Evolutionary conservation across 2,329 filamentous ascomycete species (phyloP), one percentile per base, ranked within the genome.

Genomic region (Aspergillus calidoustus): DNA sequence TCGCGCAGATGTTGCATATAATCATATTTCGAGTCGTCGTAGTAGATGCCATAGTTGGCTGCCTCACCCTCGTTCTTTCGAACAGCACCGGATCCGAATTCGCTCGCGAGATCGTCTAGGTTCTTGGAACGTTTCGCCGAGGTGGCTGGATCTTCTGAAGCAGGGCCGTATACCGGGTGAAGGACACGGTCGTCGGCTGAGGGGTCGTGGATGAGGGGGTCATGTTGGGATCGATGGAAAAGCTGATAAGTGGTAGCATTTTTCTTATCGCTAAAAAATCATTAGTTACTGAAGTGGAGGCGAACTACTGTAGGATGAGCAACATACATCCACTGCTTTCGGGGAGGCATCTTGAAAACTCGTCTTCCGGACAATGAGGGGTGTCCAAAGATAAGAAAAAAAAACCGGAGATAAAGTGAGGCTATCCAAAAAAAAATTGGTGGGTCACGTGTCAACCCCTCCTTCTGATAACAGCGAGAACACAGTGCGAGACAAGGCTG

Each of bases 1-100:
- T 98, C 95, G 59, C 93, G 90, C 84, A 99, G 82, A 79, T 99
- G 95, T 78, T 99, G 95, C 95, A 99, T 99, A 81, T 99, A 99
- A 79, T 99, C 95, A 79, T 99, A 99, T 73, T 92, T 87, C 66
- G 91, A 90, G 79, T 99, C 95, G 78, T 99, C 96, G 77, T 86
- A 99, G 83, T 91, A 99, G 66, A 99, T 87, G 66, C 95, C 95
- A 78, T 97, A 88, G 76, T 91, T 91, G 68, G 96, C 95, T 8
- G 96, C 95, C 80, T 99, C 93, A 70, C 96, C 96, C 79, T 99
- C 95, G 76, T 99, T 98, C 60, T 87, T 86, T 69, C 93, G 89
- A 67, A 97, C 87, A 63, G 80, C 80, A 47, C 83, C 82, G 38
- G 85, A 82, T 1, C 91, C 91, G 54, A 97, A 88, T 74, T 89